These are phyloP conservation scores for Durusdinium trenchii DNA, from an alignment of 73 alveolate genomes.

Conservation along the genomic window DNA sequence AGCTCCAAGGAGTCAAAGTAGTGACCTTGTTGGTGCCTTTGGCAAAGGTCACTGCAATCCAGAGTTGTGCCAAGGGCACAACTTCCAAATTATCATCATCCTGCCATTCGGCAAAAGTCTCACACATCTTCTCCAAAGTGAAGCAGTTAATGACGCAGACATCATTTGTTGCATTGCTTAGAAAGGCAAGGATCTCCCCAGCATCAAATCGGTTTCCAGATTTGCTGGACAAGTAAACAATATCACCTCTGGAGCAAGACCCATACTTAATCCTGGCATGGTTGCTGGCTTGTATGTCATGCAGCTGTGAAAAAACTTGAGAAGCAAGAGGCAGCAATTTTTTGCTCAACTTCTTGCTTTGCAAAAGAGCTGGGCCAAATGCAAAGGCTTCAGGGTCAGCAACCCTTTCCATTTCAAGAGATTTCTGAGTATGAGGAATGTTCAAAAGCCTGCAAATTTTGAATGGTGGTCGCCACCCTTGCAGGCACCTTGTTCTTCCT, in stretches of 20 bases:
- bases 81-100: not conserved
- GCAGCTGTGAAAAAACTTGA: not conserved
- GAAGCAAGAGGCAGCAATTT: not conserved
- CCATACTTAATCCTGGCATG: slow-evolving; percentile 20
- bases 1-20: slow-evolving; percentile 28
- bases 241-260: not conserved
- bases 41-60: not conserved
- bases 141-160: not conserved
- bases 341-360: not conserved
- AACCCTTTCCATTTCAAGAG: not conserved
- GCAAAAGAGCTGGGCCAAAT: not conserved
- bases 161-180: not conserved
- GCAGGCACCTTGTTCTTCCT: not conserved
- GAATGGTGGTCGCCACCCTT: not conserved
- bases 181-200: not conserved
- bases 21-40: not conserved
- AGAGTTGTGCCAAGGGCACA: slow-evolving; percentile 17
- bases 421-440: not conserved
- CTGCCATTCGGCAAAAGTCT: not conserved
- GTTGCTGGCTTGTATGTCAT: not conserved
- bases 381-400: not conserved
- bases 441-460: not conserved
- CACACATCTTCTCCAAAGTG: not conserved
- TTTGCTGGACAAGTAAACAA: not conserved
- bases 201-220: not conserved